Evolutionary conservation across 345 rosid species (phyloP).

Genomic region (Populus davidiana): DNA sequence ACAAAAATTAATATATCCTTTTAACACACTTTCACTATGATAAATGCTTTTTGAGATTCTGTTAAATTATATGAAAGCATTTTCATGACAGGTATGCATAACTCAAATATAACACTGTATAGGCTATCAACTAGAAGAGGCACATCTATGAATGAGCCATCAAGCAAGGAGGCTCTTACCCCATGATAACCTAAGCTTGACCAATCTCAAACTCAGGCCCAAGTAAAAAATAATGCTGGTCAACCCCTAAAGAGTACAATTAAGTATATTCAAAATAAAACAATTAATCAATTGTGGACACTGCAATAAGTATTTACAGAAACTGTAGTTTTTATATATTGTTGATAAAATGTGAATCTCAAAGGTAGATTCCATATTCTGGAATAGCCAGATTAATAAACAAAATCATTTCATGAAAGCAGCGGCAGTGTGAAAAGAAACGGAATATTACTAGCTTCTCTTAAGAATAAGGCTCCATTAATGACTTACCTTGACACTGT

Average conservation of each 20-base stretch:
- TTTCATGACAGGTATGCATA: neutral
- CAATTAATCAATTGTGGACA: neutral
- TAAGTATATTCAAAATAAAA: neutral
- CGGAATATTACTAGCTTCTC: neutral
- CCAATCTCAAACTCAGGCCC: neutral
- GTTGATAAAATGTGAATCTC: neutral
- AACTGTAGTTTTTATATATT: neutral
- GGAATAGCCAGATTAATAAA: neutral
- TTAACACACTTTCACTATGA: neutral
- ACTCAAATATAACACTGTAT: neutral
- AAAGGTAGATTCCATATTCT: neutral
- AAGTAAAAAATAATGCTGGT: neutral
- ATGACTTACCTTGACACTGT: constrained; percentile 73
- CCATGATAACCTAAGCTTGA: neutral
- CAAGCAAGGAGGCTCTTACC: neutral
- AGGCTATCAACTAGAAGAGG: neutral
- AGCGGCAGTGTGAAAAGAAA: neutral
- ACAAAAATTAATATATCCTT: neutral
- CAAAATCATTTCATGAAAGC: neutral
- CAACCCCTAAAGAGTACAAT: neutral
- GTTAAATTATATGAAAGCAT: neutral
- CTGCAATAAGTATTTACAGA: neutral
- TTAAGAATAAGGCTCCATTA: neutral
- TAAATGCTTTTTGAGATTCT: neutral
- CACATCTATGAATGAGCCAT: neutral